Evolutionary conservation across 2,329 filamentous ascomycete genomes (phyloP), one percentile per base, ranked within the genome.

Genomic region (Colletotrichum australisinense): DNA sequence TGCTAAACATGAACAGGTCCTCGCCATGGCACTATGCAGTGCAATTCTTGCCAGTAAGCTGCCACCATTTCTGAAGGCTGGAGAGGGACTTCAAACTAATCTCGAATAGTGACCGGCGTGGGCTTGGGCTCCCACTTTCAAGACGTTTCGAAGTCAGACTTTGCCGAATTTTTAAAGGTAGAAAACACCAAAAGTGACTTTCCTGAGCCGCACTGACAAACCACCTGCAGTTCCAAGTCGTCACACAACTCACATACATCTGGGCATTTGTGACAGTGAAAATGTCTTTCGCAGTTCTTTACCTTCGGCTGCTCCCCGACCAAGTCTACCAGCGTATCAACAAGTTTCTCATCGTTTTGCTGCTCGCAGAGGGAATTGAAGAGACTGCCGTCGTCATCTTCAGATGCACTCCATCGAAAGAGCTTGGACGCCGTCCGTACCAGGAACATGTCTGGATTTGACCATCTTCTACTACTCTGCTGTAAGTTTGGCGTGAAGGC

Each of bases 361-460:
- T 75, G 5, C 53, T 73, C 16, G 62, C 70, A n/a, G 74, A 75
- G 30, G 74, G 74, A 32, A 66, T 75, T 16, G 74, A 63, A 55
- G 74, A 74, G 46, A 74, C 74, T 1, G 66, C 75, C 5, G 74
- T 74, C 4, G 67, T 74, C 19, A 71, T 73, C 30, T 74, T 76
- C n/a, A 74, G 75, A 53, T 76, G 75, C 14, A 56, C 38, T 19
- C 75, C 16, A 55, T 76, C n/a, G 46, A 68, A 14, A 72, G 73
- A 26, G 75, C 53, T 14, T 76, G 75, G 75, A 74, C 66, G 24
- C 72, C 74, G 6, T 53, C 69, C 19, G 55, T 59, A 4, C 63
- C 72, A 2, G 75, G 75, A 4, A 68, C 46, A n/a, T 76, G 75
- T 28, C 63, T 75, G 11, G 74, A 76, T 86, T 68, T 86, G 81